phyloP scores from a whole-genome alignment of 1,284 basidiomycete genomes.

The Moesziomyces antarcticus region DNA sequence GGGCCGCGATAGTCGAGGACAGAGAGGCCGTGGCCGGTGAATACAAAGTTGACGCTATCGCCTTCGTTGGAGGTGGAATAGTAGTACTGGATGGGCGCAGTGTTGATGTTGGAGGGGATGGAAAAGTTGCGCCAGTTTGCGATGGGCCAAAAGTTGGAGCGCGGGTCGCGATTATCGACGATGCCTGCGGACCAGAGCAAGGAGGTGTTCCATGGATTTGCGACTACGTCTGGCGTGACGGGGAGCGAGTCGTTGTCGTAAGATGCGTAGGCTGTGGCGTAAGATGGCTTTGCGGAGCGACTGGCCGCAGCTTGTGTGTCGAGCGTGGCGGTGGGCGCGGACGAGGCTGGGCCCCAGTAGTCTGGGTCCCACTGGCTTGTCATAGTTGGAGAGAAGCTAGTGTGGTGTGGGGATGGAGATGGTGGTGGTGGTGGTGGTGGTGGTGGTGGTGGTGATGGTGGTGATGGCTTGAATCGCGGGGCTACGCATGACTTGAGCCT shows the following conservation, averaged over 20 bases:
- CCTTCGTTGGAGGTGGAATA: slow-evolving; percentile 19
- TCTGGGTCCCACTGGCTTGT: too few relatives aligned
- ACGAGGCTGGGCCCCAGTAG: too few relatives aligned
- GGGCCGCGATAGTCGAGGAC: slow-evolving; percentile 40
- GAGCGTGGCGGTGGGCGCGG: too few relatives aligned
- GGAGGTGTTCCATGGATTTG: slow-evolving; percentile 45
- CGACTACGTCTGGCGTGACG: slow-evolving; percentile 20
- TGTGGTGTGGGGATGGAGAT: too few relatives aligned
- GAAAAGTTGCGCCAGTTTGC: slow-evolving; percentile 19
- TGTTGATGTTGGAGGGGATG: slow-evolving; percentile 28
- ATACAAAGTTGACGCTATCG: slow-evolving; percentile 34
- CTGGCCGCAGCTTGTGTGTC: too few relatives aligned
- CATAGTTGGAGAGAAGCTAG: too few relatives aligned
- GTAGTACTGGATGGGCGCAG: slow-evolving; percentile 36
- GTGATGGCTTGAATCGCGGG: too few relatives aligned
- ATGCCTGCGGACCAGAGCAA: slow-evolving; percentile 39
- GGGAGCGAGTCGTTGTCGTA: too few relatives aligned
- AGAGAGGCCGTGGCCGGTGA: slow-evolving; percentile 31
- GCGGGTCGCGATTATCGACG: slow-evolving; percentile 35
- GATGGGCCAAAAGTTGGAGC: slow-evolving; percentile 30
- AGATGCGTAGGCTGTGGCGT: too few relatives aligned
- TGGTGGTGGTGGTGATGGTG: too few relatives aligned
- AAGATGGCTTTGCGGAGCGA: background rate
- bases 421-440: too few relatives aligned
- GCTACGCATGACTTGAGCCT: too few relatives aligned